These are phyloP conservation scores for Choanephora cucurbitarum DNA, from an alignment of 371 early-diverging fungal species.

Conservation along the genomic window DNA sequence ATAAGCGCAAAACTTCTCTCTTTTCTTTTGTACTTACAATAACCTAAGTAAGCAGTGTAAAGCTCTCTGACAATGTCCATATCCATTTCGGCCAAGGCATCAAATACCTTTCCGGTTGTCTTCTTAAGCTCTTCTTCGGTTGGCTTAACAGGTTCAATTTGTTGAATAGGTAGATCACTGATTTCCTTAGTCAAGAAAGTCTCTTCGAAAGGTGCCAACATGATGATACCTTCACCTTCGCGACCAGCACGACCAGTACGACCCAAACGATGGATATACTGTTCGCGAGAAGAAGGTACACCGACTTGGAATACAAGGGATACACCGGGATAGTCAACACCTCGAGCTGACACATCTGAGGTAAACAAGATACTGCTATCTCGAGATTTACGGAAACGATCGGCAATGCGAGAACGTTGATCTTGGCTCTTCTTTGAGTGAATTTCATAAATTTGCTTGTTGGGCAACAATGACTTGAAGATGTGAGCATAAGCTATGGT, in stretches of 20 bases:
- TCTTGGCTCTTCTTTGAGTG: constrained; percentile 82
- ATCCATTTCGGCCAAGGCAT: constrained; percentile 37
- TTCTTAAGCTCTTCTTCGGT: constrained; percentile 30
- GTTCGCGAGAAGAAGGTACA: constrained; percentile 86
- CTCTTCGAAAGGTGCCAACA: constrained; percentile 87
- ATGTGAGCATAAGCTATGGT: constrained; percentile 76
- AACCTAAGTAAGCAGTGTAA: constrained; percentile 69
- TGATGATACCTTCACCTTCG: constrained; percentile 84
- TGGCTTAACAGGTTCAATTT: constrained; percentile 44
- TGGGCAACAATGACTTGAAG: constrained; percentile 50
- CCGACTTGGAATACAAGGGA: constrained; percentile 95
- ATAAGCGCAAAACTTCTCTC: constrained; percentile 1
- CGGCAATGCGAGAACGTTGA: constrained; percentile 71
- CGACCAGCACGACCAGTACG: constrained; percentile 98
- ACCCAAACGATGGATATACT: constrained; percentile 98
- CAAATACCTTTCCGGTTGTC: constrained; percentile 21
- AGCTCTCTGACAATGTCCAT: constrained; percentile 54
- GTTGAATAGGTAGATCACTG: constrained; percentile 52
- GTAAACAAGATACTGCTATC: constrained; percentile 85
- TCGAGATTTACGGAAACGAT: constrained; percentile 70
- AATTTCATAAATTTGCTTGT: constrained; percentile 61
- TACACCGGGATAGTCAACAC: constrained; percentile 98
- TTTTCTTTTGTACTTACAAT: constrained; percentile 50
- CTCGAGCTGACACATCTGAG: constrained; percentile 99
- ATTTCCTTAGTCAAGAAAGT: constrained; percentile 60